Evolutionary conservation across 2,329 filamentous ascomycete species (phyloP), one percentile per base, ranked within the genome.

Genomic region (Penicillium decumbens): DNA sequence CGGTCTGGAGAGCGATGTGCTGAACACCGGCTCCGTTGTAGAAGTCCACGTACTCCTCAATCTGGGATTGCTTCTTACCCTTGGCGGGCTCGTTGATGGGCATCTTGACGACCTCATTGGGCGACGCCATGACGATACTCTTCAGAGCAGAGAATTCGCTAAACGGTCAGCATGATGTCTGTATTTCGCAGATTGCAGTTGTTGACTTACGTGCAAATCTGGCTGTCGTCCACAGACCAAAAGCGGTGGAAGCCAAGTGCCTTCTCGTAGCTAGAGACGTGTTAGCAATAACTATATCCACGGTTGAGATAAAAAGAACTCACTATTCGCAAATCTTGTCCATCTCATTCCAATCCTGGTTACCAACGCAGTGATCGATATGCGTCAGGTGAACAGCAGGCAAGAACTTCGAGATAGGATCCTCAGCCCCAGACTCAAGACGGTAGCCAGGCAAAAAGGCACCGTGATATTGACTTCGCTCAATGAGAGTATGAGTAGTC

Each of bases 361-460:
- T 96, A 58, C 92, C 92, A 61, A 97, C 92, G 72, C 92, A 96
- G 78, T 97, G 92, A 74, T 97, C 92, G 73, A 97, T 90, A 59
- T 83, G 83, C 54, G 80, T 79, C 47, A 95, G 80, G 8, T 76
- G 70, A 12, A 95, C 80, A 0, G 74, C 62, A 0, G 90, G 89
- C 20, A 89, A 74, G 44, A 70, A 60, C 43, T 65, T 61, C 3
- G 64, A 32, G 12, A 80, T 64, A 0, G 77, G 74, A 57, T 84
- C 80, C 23, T 62, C 56, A 20, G 53, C 54, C 0, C 62, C 73
- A 35, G 78, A 58, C 49, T 72, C 80, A 6, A 80, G 70, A 39
- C 83, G 81, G 76, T 87, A 97, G 7, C 89, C 89, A 0, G 92
- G 92, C 42, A 96, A 77, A 75, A 97, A 97, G 18, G 78, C 69